Conservation (phyloP, 495 filamentous ascomycete genomes). For the Aspergillus nidulans region DNA sequence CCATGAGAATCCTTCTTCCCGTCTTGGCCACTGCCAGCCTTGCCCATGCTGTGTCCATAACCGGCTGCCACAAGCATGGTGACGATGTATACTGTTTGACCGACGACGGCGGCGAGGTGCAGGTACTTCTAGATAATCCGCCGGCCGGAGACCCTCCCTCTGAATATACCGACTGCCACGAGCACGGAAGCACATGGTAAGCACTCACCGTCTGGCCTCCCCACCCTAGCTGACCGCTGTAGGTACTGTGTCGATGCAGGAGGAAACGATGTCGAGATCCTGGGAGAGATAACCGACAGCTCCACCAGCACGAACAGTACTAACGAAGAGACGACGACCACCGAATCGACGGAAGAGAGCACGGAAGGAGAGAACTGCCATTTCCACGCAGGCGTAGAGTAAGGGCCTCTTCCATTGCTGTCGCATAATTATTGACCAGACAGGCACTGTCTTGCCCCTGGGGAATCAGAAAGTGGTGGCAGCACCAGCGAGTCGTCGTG, state of each 20-base stretch:
- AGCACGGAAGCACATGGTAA: constrained; percentile 43
- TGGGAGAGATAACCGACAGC: constrained; percentile 22
- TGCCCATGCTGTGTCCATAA: constrained; percentile 24
- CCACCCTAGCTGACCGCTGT: background rate
- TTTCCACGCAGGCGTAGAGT: constrained; percentile 66
- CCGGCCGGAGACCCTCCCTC: constrained; percentile 40
- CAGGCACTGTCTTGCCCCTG: constrained; percentile 5
- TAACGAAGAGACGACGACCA: constrained; percentile 12
- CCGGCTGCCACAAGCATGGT: constrained; percentile 38
- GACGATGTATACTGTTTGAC: constrained; percentile 39
- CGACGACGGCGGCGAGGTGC: constrained; percentile 35
- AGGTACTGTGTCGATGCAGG: constrained; percentile 46
- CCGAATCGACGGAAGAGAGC: background rate
- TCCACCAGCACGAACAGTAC: constrained; percentile 12
- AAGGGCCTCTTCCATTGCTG: constrained; percentile 13
- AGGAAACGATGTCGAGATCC: constrained; percentile 44
- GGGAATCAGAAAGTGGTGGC: constrained; percentile 25
- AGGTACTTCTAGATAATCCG: constrained; percentile 36
- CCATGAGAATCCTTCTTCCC: constrained; percentile 6
- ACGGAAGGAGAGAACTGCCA: constrained; percentile 43
- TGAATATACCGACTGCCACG: constrained; percentile 50
- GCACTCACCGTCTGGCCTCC: constrained; percentile 2
- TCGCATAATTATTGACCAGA: background rate
- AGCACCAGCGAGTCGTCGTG: constrained; percentile 28
- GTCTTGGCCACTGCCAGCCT: constrained; percentile 4